Base-by-base conservation (phyloP, 306 rosid genomes). In the Clitoria ternatea region DNA sequence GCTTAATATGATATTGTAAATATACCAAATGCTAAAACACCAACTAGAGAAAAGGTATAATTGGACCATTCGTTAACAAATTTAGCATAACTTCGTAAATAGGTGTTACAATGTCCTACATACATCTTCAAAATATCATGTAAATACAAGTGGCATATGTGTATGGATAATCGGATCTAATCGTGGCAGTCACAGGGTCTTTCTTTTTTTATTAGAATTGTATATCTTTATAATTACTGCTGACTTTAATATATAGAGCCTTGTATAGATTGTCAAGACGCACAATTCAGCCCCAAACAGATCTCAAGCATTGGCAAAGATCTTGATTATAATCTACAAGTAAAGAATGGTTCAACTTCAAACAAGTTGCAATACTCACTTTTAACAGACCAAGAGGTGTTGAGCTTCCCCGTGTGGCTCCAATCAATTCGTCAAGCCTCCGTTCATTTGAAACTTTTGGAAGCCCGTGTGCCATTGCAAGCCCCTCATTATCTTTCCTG, bases 321-420 rank as follows among this genome's bases (percentile, higher is more conserved):
- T n/a, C 52, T 48, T 49, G 8, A 39, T 61, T 39, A 60, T 63
- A 35, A 61, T 45, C 54, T 66, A 61, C 53, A 20, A 17, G 42
- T 19, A 62, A 24, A 32, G 45, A 77, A 69, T 13, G 36, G 12
- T 35, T 65, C 14, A 67, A 48, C n/a, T n/a, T n/a, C n/a, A 77
- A 49, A 42, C 65, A 76, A 44, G 66, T 19, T 69, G 73, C 59
- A 47, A 48, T 70, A 80, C 89, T 80, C 79, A 90, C 94, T 62
- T 74, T 71, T 60, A 87, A 82, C 61, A 37, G 79, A 27, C 35
- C 72, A 69, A 66, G 82, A 72, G 89, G 89, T 33, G 90, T 70
- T 80, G 91, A 73, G 60, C 80, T 72, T 72, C 77, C 86, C 90
- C 82, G 36, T 7, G 47, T 44, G 53, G 84, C 76, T 62, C 70